These are phyloP conservation scores for Albizia julibrissin DNA, from an alignment of 306 rosid species.

Conservation along the genomic window DNA sequence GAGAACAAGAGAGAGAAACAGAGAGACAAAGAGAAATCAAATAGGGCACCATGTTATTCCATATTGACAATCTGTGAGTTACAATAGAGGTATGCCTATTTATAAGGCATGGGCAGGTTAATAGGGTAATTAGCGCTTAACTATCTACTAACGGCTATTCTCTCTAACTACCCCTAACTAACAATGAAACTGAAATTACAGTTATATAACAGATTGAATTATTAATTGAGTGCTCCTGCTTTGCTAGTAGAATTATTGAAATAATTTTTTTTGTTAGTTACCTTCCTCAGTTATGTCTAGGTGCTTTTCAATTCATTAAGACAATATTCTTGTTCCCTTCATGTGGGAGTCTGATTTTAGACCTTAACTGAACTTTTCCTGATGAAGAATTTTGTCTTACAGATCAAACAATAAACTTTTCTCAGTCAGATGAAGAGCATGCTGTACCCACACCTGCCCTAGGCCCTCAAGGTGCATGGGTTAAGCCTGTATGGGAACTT, in stretches of 20 bases:
- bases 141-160: too few species aligned
- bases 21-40: too few species aligned
- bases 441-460: slow-evolving; percentile 35
- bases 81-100: too few species aligned
- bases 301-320: slow-evolving; percentile 21
- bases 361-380: slow-evolving; percentile 36
- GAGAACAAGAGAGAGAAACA: too few species aligned
- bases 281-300: not conserved
- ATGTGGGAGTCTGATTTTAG: not conserved
- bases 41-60: too few species aligned
- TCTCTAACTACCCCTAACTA: too few species aligned
- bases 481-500: slow-evolving; percentile 57
- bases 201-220: not conserved
- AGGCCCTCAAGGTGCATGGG: slow-evolving; percentile 34
- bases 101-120: too few species aligned
- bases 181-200: too few species aligned
- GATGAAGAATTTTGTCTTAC: slow-evolving; percentile 39
- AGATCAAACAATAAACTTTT: slow-evolving; percentile 44
- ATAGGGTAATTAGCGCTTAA: too few species aligned
- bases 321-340: slow-evolving; percentile 11
- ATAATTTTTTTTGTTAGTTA: not conserved
- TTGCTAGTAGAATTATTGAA: not conserved
- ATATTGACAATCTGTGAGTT: too few species aligned
- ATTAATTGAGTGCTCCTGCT: not conserved
- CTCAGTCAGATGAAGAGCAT: slow-evolving; percentile 37